phyloP scores from a whole-genome alignment of 176 grass and related monocot species.

The bread wheat (Triticum aestivum) region IWGSC_CS_RefSeq_v2.1 NC_057795.1:303147425-303147924 shows the following conservation, averaged over 20 bases:
- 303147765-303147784: conserved; percentile 56
- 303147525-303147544: conserved; percentile 61
- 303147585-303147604: conserved; percentile 49
- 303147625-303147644: conserved; percentile 61
- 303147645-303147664: conserved; percentile 37
- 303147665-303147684: conserved; percentile 54
- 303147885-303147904: background rate
- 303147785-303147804: conserved; percentile 56
- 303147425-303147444: conserved; percentile 43
- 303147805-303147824: conserved; percentile 37
- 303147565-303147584: conserved; percentile 45
- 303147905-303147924: background rate
- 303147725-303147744: conserved; percentile 30
- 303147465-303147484: conserved; percentile 55
- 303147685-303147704: conserved; percentile 44
- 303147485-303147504: conserved; percentile 58
- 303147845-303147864: conserved; percentile 32
- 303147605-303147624: conserved; percentile 44
- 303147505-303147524: conserved; percentile 59
- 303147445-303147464: conserved; percentile 76
- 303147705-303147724: conserved; percentile 53
- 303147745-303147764: conserved; percentile 64
- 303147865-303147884: conserved; percentile 36
- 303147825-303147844: conserved; percentile 69
- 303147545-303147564: conserved; percentile 40